Percentiles rank a stretch among this genome's conserved stretches.
These are phyloP conservation scores for Zalaria sp. DNA, from an alignment of 2,329 filamentous ascomycete species.

Conservation along the genomic window DNA sequence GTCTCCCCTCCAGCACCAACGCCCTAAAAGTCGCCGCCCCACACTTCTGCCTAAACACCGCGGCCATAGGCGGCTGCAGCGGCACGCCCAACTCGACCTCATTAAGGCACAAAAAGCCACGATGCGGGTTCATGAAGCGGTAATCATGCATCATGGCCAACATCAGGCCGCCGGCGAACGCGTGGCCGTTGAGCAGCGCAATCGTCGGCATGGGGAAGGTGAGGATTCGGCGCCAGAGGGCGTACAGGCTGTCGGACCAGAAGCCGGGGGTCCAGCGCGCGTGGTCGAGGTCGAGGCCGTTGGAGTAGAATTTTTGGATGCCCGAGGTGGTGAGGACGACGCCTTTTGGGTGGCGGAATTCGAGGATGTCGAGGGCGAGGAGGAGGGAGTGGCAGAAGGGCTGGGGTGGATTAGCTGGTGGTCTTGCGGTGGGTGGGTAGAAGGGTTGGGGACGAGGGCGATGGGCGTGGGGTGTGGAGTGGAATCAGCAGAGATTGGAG, in stretches of 20 bases:
- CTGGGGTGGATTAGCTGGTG: conserved; percentile 4
- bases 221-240: conserved; percentile 49
- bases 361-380: conserved; percentile 60
- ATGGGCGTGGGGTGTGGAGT: no score
- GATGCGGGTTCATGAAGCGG: conserved; percentile 55
- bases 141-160: conserved; percentile 73
- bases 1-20: conserved; percentile 58
- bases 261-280: conserved; percentile 45
- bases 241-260: conserved; percentile 46
- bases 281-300: conserved; percentile 64
- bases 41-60: conserved; percentile 60
- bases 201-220: conserved; percentile 73
- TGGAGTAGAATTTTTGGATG: conserved; percentile 68
- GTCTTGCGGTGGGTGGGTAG: no score
- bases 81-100: conserved; percentile 68
- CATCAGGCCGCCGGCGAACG: conserved; percentile 74
- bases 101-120: conserved; percentile 68
- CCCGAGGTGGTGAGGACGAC: conserved; percentile 65
- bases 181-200: conserved; percentile 62
- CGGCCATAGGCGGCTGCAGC: conserved; percentile 59
- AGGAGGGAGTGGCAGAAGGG: conserved; percentile 53
- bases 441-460: no score
- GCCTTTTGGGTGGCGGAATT: conserved; percentile 52
- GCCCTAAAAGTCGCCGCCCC: conserved; percentile 40
- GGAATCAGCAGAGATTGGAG: no score